Evolutionary conservation across 176 grass and related monocot genomes (phyloP), one percentile per base, ranked within the genome.

Genomic region (Rhynchospora pubera): DNA sequence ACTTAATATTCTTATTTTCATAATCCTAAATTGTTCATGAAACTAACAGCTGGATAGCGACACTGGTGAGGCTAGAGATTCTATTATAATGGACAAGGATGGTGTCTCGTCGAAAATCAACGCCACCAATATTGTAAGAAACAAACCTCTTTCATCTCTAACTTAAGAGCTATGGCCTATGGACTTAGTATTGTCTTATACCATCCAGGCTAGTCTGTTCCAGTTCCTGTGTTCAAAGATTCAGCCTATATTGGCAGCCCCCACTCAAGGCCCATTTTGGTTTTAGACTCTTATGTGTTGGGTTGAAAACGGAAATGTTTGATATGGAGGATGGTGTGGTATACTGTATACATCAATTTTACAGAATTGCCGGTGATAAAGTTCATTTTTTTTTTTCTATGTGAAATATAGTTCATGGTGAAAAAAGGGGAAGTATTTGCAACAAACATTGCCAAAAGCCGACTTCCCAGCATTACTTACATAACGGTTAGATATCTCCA

Each of bases 31-130:
- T 78, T 63, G 32, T 68, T 74, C n/a, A 52, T 74, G 44, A 48
- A 74, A 74, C 46, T 52, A 74, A 51, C 9, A 97, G 94, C 89
- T 91, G 87, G 89, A 97, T 83, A 89, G 91, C 47, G 86, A 93
- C 30, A 79, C 85, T 87, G 85, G 86, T 66, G 80, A 91, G 34
- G 82, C 82, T 62, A 90, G 88, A 73, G 94, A 97, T 71, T 89
- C 89, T 55, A 79, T 93, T 72, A 97, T 97, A 90, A 88, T 93
- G 74, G 89, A 93, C 83, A 88, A 97, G 81, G 94, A 97, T 93
- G 94, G 91, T 63, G 93, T 93, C 82, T 91, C 93, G 83, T 93
- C 94, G 82, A 90, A 93, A 90, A 97, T 91, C 70, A 97, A 91
- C 79, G 89, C 91, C 61, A 93, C 94, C 85, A 88, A 97, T 76